Conservation (phyloP, 1,284 basidiomycete species). For the Ustilago esculenta region DNA sequence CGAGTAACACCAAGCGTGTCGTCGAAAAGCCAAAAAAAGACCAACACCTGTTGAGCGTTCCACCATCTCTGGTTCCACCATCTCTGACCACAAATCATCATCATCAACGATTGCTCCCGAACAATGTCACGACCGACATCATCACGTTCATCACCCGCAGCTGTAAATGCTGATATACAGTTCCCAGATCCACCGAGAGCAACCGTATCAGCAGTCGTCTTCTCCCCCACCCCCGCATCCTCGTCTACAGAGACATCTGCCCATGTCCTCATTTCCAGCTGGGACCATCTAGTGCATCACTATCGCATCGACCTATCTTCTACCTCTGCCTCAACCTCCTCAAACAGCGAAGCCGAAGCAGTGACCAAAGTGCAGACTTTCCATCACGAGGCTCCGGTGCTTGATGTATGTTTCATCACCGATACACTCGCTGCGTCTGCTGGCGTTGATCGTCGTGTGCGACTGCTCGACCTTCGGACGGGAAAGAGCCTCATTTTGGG, state of each 20-base stretch:
- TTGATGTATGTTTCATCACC: slow-evolving; percentile 62
- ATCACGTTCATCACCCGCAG: slow-evolving; percentile 19
- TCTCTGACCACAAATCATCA: slow-evolving; percentile 4
- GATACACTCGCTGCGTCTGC: slow-evolving; percentile 55
- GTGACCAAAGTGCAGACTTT: slow-evolving; percentile 49
- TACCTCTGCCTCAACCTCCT: not conserved
- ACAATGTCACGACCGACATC: slow-evolving; percentile 28
- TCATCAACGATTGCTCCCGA: not conserved
- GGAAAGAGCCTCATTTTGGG: slow-evolving; percentile 57
- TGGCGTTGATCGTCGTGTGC: slow-evolving; percentile 56
- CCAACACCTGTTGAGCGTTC: slow-evolving; percentile 2
- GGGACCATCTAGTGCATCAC: slow-evolving; percentile 60
- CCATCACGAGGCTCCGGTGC: slow-evolving; percentile 59
- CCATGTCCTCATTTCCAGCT: slow-evolving; percentile 57
- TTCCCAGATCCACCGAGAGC: slow-evolving; percentile 36
- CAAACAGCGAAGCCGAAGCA: not conserved
- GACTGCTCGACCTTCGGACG: slow-evolving; percentile 53
- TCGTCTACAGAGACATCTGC: too few relatives aligned
- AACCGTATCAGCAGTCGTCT: slow-evolving; percentile 46
- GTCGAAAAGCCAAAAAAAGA: not conserved
- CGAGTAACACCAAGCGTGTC: slow-evolving; percentile 3
- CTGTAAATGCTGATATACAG: slow-evolving; percentile 10
- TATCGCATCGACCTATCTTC: slow-evolving; percentile 33
- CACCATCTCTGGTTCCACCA: not conserved
- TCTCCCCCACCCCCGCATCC: slow-evolving; percentile 24